Base-by-base conservation (phyloP, 768 basidiomycete species). In the Suillus subalutaceus region DNA sequence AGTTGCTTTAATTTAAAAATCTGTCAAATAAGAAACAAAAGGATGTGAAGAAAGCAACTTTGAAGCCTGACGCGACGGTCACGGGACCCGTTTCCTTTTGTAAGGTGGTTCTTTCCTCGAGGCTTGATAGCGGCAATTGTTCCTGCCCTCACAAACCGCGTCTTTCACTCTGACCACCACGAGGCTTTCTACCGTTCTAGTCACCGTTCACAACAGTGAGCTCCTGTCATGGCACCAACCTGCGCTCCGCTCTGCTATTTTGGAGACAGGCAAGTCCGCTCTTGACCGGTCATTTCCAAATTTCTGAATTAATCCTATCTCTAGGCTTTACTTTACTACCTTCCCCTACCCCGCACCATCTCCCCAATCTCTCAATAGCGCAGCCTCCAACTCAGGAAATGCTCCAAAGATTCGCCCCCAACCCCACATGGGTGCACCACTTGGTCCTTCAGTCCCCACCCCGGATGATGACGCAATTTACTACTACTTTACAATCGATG, bases 401-500 rank as follows among this genome's bases (percentile, higher is more conserved):
- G 80, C 81, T 61, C 91, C 91, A 73, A 83, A 81, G 73, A 78
- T 92, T 38, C 89, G 91, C 68, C 81, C 85, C 61, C 84, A 84
- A 72, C 82, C 86, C 9, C 84, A 80, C 74, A 85, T 81, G 46
- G 84, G 85, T n/a, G 84, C 86, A 41, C 85, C 88, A 53, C 26
- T 44, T 10, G 84, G 85, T 20, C 85, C 86, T 40, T 85, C 88
- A 52, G 58, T 40, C 16, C 16, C 86, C 32, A 85, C 91, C 18
- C 87, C 90, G 30, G 91, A 94, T 71, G 90, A 91, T 69, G 84
- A 87, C 69, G 87, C 90, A 65, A 84, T 85, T 63, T 93, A 93
- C 77, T 93, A 93, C 80, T 97, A 91, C 80, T 95, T 97, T 82
- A 93, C 92, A 65, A 88, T 97, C 80, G 95, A 97, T 79, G 91